Evolutionary conservation across 352 stramenopile species (phyloP).

Genomic region (Globisporangium paddicum): DNA sequence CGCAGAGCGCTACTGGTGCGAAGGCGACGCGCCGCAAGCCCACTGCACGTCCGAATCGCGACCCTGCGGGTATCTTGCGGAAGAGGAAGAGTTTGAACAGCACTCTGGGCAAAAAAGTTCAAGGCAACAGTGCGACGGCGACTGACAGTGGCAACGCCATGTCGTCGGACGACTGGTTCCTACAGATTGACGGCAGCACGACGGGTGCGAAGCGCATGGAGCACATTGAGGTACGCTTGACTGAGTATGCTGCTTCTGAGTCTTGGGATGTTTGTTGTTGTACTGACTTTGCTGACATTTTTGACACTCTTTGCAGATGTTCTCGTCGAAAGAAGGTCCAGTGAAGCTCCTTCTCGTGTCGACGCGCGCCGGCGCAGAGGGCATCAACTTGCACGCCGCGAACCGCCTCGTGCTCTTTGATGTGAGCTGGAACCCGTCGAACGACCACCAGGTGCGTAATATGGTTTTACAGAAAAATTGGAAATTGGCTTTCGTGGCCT

Average conservation of each 20-base stretch:
- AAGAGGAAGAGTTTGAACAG: slow-evolving; percentile 29
- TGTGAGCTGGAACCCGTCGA: slow-evolving; percentile 90
- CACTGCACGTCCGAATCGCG: slow-evolving; percentile 30
- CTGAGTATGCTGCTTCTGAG: background rate
- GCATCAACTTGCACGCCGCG: slow-evolving; percentile 87
- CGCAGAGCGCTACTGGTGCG: background rate
- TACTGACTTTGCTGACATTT: background rate
- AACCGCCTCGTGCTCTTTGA: slow-evolving; percentile 91
- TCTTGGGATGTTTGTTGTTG: background rate
- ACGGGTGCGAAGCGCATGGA: slow-evolving; percentile 77
- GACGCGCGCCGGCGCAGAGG: slow-evolving; percentile 77
- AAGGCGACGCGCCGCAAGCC: slow-evolving; percentile 29
- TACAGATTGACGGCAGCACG: slow-evolving; percentile 80
- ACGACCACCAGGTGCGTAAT: slow-evolving; percentile 73
- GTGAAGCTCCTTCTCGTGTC: slow-evolving; percentile 79
- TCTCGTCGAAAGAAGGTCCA: slow-evolving; percentile 43
- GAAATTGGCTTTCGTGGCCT: background rate
- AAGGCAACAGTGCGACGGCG: background rate
- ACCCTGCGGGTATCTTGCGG: slow-evolving; percentile 53
- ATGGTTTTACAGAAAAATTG: background rate
- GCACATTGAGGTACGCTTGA: slow-evolving; percentile 59
- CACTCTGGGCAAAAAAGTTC: slow-evolving; percentile 4
- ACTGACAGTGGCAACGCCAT: background rate
- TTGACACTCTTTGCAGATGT: slow-evolving; percentile 28
- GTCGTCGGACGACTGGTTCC: slow-evolving; percentile 53